Evolutionary conservation across 768 basidiomycete species (phyloP).

Genomic region (Mycena indigotica): DNA sequence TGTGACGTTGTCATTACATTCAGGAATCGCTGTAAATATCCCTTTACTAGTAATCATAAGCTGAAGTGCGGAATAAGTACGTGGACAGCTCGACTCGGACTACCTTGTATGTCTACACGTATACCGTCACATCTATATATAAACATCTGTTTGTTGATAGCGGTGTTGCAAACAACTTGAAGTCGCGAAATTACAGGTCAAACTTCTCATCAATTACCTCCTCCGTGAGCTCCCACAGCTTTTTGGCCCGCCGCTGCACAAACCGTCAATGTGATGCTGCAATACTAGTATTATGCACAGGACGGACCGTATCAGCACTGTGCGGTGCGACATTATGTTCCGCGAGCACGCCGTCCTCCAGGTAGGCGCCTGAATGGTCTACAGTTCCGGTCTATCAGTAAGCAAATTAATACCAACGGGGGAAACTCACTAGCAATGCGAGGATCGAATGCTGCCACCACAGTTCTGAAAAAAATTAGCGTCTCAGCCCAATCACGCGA

Average conservation of each 20-base stretch:
- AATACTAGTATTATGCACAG: background rate
- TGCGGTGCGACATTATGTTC: background rate
- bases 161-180: no score
- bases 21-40: no score
- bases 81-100: no score
- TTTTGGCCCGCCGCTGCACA: background rate
- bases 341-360: background rate
- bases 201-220: background rate
- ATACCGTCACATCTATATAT: no score
- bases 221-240: background rate
- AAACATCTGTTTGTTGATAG: no score
- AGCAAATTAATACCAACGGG: background rate
- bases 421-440: background rate
- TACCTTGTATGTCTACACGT: no score
- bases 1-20: no score
- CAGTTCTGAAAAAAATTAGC: background rate
- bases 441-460: background rate
- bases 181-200: background rate
- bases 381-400: background rate
- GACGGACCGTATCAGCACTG: background rate
- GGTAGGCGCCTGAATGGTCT: background rate
- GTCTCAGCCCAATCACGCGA: no score
- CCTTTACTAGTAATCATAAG: no score
- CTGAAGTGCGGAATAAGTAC: no score
- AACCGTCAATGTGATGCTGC: background rate